Evolutionary conservation across 1,284 basidiomycete genomes (phyloP), one percentile per base, ranked within the genome.

Genomic region (Cryptococcus sp.): DNA sequence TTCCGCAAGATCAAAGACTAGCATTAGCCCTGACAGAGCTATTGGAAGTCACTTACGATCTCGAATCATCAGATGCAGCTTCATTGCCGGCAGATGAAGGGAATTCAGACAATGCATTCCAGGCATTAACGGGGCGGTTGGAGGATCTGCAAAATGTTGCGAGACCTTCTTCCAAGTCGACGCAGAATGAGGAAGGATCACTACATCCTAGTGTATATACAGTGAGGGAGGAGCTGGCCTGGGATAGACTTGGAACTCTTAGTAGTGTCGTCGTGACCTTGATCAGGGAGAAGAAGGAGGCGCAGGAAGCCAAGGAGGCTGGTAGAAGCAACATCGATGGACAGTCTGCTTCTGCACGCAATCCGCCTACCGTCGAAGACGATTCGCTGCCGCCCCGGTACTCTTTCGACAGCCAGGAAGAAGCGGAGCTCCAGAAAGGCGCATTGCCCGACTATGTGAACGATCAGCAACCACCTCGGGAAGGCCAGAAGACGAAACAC

Each of bases 31-130:
- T 73, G 19, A 62, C 56, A 18, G 68, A 69, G 23, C 58, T 73
- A 0, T 57, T 73, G 4, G 69, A 73, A 32, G 66, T 64, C 2
- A 58, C 63, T 1, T 67, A 71, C 48, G 64, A 71, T 52, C 59
- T 73, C 23, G 70, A 70, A 46, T 48, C 57, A 13, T 32, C 49
- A 16, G 48, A 50, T 32, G 46, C 49, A 2, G 42, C 48, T 7
- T 45, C 45, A n/a, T 40, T 32, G 4, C 46, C 50, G 9, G 34
- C 22, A 19, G 25, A 43, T 10, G 46, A 39, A 19, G 10, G 10
- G 44, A 39, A 44, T 34, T 10, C 18, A 23, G 43, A 19, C 16
- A 34, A 43, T 9, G 34, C 52, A 9, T 45, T 50, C 14, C 37
- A 54, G 5, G 43, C 46, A 23, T 44, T 59, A 18, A 45, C 46